Percentiles rank a stretch among this genome's conserved stretches.
Conservation (phyloP, 2,329 filamentous ascomycete species). For the Cladophialophora chaetospira region DNA sequence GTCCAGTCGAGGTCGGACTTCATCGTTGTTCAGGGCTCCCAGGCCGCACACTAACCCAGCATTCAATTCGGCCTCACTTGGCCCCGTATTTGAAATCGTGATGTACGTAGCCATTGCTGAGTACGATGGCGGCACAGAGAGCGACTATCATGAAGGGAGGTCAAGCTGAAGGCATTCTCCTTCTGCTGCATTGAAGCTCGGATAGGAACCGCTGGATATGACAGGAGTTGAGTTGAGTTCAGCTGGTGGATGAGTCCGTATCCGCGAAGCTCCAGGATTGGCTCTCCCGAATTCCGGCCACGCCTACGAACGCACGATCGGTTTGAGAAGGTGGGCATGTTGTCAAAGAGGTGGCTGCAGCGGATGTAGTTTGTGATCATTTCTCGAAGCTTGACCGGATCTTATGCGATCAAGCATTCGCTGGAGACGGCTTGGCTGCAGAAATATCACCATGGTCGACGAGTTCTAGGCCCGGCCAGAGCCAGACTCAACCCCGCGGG, state of each 20-base stretch:
- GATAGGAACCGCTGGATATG: too few relatives aligned
- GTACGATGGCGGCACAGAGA: background rate
- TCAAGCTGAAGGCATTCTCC: background rate
- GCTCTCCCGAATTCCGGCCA: background rate
- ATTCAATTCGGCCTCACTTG: slow-evolving; percentile 8
- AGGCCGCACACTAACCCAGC: slow-evolving; percentile 1
- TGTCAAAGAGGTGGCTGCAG: background rate
- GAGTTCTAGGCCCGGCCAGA: slow-evolving; percentile 8
- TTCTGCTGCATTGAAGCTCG: too few relatives aligned
- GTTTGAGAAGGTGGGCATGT: background rate
- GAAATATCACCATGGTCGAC: background rate
- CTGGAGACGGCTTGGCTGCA: background rate
- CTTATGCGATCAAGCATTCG: background rate
- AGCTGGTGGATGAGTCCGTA: background rate
- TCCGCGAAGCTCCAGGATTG: background rate
- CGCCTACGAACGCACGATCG: background rate
- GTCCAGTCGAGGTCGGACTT: background rate
- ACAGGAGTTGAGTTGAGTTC: background rate
- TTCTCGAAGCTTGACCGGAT: background rate
- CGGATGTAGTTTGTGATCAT: background rate
- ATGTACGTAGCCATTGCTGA: background rate
- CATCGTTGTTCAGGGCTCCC: slow-evolving; percentile 3
- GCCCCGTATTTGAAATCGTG: background rate
- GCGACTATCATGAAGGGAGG: background rate
- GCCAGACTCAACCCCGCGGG: background rate